Base-by-base conservation (phyloP, 257 asterid genomes). In the Rubia yunnanensis region DNA sequence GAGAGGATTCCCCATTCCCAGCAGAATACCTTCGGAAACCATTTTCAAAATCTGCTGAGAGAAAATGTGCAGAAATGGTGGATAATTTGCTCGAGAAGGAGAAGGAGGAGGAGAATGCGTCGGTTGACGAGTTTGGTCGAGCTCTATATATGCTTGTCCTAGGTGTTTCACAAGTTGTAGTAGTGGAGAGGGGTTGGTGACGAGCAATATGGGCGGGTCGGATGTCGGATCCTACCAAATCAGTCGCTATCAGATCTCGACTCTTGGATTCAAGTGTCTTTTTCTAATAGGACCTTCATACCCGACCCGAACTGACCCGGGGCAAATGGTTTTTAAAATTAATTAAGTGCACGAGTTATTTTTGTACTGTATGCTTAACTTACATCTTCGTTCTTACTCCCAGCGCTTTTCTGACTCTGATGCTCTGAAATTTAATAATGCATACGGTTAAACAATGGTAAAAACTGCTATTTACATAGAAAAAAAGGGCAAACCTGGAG, bases 1-100 rank as follows among this genome's bases (percentile, higher is more conserved):
- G 3, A 94, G 85, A 32, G 99, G 99, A 60, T 90, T 90, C 41
- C 99, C 99, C 95, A 94, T 90, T 72, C 99, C 98, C 50, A 94
- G 74, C 4, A 94, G 82, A 63, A 94, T 75, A 17, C 96, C 94
- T 7, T 91, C 85, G 72, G 31, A 49, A 71, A 41, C 95, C 97
- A 89, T 89, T 76, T 72, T 73, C 56, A 63, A 10, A 32, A n/a
- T 44, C 11, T 31, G 18, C 50, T 20, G 36, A 3, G 18, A 4
- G 26, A 26, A 56, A 56, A 52, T 10, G 31, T 20, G 2, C n/a
- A 28, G 58, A 28, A 18, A 62, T 61, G 49, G 5, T 18, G 53
- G n/a, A n/a, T n/a, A n/a, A n/a, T n/a, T n/a, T n/a, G n/a, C n/a
- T n/a, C n/a, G n/a, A n/a, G n/a, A n/a, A n/a, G n/a, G n/a, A n/a